A percentile compares a stretch with the other conserved stretches of the same genome.
phyloP scores from a whole-genome alignment of 345 rosid species.

The Eutrema heterophyllum region DNA sequence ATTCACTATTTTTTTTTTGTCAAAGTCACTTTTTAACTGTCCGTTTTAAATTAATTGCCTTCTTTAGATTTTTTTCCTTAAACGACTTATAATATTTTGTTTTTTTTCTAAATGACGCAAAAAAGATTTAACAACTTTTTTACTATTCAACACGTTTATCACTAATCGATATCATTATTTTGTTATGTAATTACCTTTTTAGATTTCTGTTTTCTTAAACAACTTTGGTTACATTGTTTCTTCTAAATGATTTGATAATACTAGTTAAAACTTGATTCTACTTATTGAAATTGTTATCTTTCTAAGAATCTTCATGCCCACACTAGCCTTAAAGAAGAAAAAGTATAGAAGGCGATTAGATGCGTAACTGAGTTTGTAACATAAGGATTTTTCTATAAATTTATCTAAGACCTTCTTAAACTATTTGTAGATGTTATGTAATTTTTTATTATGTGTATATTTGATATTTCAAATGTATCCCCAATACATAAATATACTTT shows the following conservation, averaged over 20 bases:
- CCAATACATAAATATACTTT: not conserved
- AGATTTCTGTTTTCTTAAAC: no score
- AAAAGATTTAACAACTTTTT: not conserved
- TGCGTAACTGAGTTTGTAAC: not conserved
- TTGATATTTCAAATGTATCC: not conserved
- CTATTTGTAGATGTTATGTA: no score
- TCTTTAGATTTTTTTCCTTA: not conserved
- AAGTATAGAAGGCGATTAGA: not conserved
- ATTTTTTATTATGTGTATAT: no score
- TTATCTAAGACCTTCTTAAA: not conserved
- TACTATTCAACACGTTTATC: not conserved
- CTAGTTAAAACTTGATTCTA: not conserved
- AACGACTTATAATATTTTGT: not conserved
- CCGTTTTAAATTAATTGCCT: not conserved
- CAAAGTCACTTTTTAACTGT: no score
- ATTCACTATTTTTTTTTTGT: no score
- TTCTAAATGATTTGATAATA: not conserved
- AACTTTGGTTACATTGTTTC: no score
- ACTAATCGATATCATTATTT: not conserved
- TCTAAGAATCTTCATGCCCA: not conserved
- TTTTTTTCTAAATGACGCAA: not conserved
- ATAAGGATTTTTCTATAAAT: not conserved
- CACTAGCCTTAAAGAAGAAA: no score
- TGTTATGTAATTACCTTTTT: no score
- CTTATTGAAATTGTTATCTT: no score